phyloP scores from a whole-genome alignment of 2,329 filamentous ascomycete genomes.

The Cercospora citrullina region DNA sequence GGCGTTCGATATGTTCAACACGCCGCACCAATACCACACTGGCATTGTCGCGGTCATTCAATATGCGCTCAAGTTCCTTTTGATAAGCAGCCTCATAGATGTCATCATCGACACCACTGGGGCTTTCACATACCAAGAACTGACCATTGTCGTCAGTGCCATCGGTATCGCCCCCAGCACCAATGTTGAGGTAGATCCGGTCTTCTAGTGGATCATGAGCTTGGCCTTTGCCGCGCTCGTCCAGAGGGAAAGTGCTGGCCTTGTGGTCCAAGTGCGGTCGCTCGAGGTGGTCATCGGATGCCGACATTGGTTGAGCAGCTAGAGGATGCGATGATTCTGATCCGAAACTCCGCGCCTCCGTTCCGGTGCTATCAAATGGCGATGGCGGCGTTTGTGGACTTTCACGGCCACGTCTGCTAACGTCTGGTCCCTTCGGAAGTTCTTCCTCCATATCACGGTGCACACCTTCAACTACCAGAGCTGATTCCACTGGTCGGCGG shows the following conservation, averaged over 20 bases:
- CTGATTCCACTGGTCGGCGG: constrained; percentile 50
- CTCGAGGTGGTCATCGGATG: constrained; percentile 15
- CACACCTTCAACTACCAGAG: constrained; percentile 55
- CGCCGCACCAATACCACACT: constrained; percentile 59
- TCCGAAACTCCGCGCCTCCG: neutral
- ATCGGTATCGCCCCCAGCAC: constrained; percentile 52
- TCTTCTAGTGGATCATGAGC: constrained; percentile 65
- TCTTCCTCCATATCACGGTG: constrained; percentile 47
- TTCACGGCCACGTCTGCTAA: neutral
- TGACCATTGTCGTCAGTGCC: constrained; percentile 45
- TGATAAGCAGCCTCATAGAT: constrained; percentile 88
- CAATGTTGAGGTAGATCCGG: constrained; percentile 73
- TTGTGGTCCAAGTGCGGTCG: constrained; percentile 12
- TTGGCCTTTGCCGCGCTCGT: constrained; percentile 56
- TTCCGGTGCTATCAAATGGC: constrained; percentile 3
- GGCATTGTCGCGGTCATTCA: constrained; percentile 48
- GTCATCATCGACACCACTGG: constrained; percentile 29
- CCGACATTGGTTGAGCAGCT: constrained; percentile 12
- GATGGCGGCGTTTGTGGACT: constrained; percentile 10
- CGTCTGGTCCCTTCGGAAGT: constrained; percentile 18
- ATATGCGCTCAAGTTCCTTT: constrained; percentile 74
- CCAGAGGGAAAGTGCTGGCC: constrained; percentile 37
- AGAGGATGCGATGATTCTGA: constrained; percentile 11
- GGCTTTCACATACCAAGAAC: constrained; percentile 27
- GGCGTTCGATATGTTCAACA: constrained; percentile 45